These are phyloP conservation scores for Boechera stricta DNA, from an alignment of 345 rosid genomes.

Conservation along the genomic window DNA sequence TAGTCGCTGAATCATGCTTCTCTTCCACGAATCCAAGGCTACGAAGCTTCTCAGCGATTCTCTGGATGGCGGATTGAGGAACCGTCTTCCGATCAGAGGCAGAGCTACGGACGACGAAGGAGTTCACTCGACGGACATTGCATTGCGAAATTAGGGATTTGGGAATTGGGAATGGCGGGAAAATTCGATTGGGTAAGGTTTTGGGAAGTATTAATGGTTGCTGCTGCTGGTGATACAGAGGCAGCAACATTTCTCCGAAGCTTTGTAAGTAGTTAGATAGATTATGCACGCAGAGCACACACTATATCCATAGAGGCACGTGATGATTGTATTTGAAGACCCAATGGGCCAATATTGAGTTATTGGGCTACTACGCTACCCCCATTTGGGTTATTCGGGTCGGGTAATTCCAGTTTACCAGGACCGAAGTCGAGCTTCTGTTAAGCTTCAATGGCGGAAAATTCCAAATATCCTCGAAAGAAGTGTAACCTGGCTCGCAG, in stretches of 20 bases:
- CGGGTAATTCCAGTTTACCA: constrained; percentile 22
- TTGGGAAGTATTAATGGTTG: constrained; percentile 42
- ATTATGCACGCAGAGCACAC: not conserved
- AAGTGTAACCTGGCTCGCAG: constrained; percentile 2
- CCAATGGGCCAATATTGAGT: constrained; percentile 2
- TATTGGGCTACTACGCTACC: not conserved
- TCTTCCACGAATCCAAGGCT: constrained; percentile 75
- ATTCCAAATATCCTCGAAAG: not conserved
- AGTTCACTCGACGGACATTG: constrained; percentile 39
- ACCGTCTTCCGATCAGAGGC: constrained; percentile 47
- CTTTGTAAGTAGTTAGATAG: too few relatives aligned
- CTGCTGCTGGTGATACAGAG: constrained; percentile 36
- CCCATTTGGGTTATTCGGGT: constrained; percentile 1
- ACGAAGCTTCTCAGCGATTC: constrained; percentile 96
- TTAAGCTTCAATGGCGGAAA: constrained; percentile 32
- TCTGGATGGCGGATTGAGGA: constrained; percentile 75
- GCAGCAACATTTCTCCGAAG: constrained; percentile 55
- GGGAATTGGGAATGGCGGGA: constrained; percentile 36
- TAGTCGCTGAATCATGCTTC: constrained; percentile 4
- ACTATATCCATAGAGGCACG: constrained; percentile 20
- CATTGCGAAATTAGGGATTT: constrained; percentile 38
- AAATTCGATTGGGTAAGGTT: constrained; percentile 41
- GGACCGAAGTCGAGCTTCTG: constrained; percentile 13
- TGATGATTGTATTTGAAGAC: not conserved
- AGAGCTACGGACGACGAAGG: constrained; percentile 45